A percentile compares a stretch with the other conserved stretches of the same genome.
These are phyloP conservation scores for Calonectria hongkongensis DNA, from an alignment of 2,329 filamentous ascomycete species.

Conservation along the genomic window DNA sequence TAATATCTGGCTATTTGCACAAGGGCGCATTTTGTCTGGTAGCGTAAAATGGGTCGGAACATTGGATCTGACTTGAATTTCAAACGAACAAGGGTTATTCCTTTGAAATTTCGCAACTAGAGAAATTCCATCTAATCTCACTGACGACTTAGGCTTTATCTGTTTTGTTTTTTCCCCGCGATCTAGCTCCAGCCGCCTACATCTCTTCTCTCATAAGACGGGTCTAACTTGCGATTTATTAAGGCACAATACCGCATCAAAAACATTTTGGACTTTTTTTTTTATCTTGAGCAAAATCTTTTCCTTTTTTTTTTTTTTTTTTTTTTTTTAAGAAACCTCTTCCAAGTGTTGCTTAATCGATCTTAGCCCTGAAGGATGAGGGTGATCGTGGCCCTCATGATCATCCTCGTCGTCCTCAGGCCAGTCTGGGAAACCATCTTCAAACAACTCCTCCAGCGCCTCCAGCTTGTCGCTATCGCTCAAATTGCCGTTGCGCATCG, in stretches of 20 bases:
- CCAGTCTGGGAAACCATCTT: conserved; percentile 77
- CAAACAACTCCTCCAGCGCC: conserved; percentile 70
- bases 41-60: not conserved
- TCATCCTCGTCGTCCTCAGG: conserved; percentile 64
- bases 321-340: conserved; percentile 39
- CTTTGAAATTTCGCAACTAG: conserved; percentile 8
- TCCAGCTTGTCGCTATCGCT: conserved; percentile 65
- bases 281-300: not conserved
- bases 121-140: not conserved
- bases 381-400: conserved; percentile 54
- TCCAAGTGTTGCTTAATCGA: conserved; percentile 51
- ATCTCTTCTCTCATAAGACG: not conserved
- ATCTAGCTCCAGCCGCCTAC: not conserved
- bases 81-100: not conserved
- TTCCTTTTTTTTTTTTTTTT: not conserved
- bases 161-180: not conserved
- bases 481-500: conserved; percentile 67
- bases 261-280: too few relatives aligned
- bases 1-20: not conserved
- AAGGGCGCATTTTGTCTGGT: not conserved
- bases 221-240: not conserved
- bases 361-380: conserved; percentile 30
- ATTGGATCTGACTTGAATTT: not conserved
- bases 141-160: not conserved
- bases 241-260: too few relatives aligned